Conservation (phyloP, 345 rosid genomes). For the Dimocarpus longan region DNA sequence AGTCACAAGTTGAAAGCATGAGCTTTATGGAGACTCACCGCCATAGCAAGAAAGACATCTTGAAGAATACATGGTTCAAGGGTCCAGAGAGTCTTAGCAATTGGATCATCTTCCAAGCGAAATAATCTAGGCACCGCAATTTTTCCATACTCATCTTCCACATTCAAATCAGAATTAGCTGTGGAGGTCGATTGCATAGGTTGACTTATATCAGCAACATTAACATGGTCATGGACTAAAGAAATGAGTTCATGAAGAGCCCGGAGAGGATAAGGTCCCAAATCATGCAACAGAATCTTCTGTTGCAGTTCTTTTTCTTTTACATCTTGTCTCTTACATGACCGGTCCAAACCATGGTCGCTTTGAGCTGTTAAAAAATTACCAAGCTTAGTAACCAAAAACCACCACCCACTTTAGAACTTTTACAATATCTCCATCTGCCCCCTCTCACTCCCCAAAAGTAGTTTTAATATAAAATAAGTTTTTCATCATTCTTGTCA, state of each 20-base stretch:
- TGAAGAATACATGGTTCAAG: slow-evolving; percentile 55
- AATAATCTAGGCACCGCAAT: slow-evolving; percentile 26
- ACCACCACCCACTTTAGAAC: not conserved
- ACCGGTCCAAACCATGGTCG: slow-evolving; percentile 28
- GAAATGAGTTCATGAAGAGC: slow-evolving; percentile 76
- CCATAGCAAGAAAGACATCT: slow-evolving; percentile 68
- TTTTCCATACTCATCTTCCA: slow-evolving; percentile 31
- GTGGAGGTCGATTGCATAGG: slow-evolving; percentile 34
- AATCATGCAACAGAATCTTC: slow-evolving; percentile 39
- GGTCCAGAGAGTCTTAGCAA: slow-evolving; percentile 70
- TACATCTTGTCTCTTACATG: slow-evolving; percentile 31
- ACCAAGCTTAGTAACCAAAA: slow-evolving; percentile 23
- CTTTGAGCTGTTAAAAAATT: slow-evolving; percentile 33
- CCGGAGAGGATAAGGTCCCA: slow-evolving; percentile 52
- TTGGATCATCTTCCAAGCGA: slow-evolving; percentile 64
- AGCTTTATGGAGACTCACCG: slow-evolving; percentile 44
- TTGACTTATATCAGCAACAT: slow-evolving; percentile 42
- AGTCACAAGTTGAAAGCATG: slow-evolving; percentile 12
- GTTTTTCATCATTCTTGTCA: slow-evolving; percentile 14
- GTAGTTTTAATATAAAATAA: slow-evolving; percentile 12
- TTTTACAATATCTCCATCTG: not conserved
- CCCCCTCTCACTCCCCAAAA: not conserved
- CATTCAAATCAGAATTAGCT: slow-evolving; percentile 30
- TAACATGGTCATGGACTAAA: slow-evolving; percentile 68
- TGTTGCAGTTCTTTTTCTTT: slow-evolving; percentile 33